Evolutionary conservation across 1,139 yeast species (phyloP), one percentile per base, ranked within the genome.

Genomic region (Meyerozyma carpophila): DNA sequence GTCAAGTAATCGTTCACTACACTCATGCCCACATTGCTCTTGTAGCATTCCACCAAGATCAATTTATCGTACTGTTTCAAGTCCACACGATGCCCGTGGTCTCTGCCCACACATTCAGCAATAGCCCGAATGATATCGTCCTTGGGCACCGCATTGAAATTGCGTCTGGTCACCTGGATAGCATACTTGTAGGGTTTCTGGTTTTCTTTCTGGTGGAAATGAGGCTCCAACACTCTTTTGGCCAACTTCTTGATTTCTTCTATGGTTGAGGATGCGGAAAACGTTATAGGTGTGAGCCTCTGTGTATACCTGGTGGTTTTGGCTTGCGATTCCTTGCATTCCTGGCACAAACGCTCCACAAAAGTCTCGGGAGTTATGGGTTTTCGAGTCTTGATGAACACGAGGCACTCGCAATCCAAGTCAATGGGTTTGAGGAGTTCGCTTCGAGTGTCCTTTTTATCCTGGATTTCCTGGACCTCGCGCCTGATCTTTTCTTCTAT

Each of bases 31-130:
- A 87, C 76, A 55, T 82, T 84, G 48, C 79, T 84, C 61, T 90
- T 91, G 65, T 83, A 93, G 57, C 96, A 87, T 59, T 90, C 96
- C 2, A 93, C 85, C 47, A 93, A 59, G 42, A 93, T 79, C 54
- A 93, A 68, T 56, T 83, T 83, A 46, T 90, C 95, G 57, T 81
- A 89, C 16, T 81, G 68, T 54, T 89, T 88, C 61, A 93, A 73
- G 58, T 90, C 95, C 9, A 93, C 96, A 29, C 69, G 67, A 58
- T 89, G 96, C 1, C 82, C 83, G 51, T 82, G 78, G 8, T 81
- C 82, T 43, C 75, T 70, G 1, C 93, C 91, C 0, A 89, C 90
- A 39, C 76, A 63, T 39, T 77, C 80, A 1, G 96, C 97, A 10
- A 90, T 76, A 9, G 79, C 71, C 40, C 74, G 76, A 47, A 88